phyloP scores from a whole-genome alignment of 441 rosid species.

The Gossypium aridum region DNA sequence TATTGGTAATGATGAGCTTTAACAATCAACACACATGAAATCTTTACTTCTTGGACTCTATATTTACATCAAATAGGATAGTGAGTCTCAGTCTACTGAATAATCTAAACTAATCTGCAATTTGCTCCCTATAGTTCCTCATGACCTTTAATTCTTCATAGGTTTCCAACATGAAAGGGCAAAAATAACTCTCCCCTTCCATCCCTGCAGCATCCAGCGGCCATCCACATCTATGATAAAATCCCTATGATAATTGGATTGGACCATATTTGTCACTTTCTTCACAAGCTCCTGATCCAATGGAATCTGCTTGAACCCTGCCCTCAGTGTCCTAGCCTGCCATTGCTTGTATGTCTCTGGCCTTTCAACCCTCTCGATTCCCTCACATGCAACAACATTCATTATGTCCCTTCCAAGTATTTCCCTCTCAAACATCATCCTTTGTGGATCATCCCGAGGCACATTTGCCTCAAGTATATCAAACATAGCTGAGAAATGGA shows the following conservation, averaged over 20 bases:
- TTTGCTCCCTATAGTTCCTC: neutral
- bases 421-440: slow-evolving; percentile 60
- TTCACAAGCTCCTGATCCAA: slow-evolving; percentile 34
- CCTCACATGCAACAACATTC: slow-evolving; percentile 87
- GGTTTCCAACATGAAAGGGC: slow-evolving; percentile 67
- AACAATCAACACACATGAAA: neutral
- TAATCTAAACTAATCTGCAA: neutral
- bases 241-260: slow-evolving; percentile 38
- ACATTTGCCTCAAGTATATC: slow-evolving; percentile 67
- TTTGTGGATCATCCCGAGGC: slow-evolving; percentile 43
- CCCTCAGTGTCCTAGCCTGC: slow-evolving; percentile 53
- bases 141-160: slow-evolving; percentile 10
- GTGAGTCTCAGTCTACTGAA: neutral
- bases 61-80: neutral
- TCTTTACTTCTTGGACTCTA: neutral
- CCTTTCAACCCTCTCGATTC: slow-evolving; percentile 71
- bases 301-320: slow-evolving; percentile 45
- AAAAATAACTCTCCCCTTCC: slow-evolving; percentile 57
- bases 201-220: slow-evolving; percentile 72
- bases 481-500: slow-evolving; percentile 69
- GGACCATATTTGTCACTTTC: slow-evolving; percentile 32
- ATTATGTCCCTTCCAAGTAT: slow-evolving; percentile 48
- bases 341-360: slow-evolving; percentile 93
- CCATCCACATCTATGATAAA: slow-evolving; percentile 52
- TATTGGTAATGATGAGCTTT: neutral